phyloP scores from a whole-genome alignment of 2,329 filamentous ascomycete species.

The Plenodomus lindquistii region DNA sequence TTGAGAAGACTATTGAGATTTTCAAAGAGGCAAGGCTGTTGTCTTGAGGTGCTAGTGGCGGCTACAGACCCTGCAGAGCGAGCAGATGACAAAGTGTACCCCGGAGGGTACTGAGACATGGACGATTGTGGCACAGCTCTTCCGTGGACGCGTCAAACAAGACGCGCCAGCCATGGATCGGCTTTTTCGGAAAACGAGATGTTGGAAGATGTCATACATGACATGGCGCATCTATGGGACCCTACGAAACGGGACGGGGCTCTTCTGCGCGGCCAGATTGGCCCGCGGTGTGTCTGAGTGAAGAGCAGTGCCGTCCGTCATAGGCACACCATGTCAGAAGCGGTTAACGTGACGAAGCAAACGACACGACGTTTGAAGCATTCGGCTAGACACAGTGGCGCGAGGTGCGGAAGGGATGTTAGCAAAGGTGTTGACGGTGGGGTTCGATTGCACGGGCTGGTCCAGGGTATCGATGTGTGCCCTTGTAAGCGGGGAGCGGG shows the following conservation, averaged over 20 bases:
- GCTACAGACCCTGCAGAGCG: slow-evolving; percentile 33
- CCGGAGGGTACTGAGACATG: slow-evolving; percentile 38
- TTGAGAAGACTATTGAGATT: slow-evolving; percentile 14
- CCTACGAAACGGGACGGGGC: neutral
- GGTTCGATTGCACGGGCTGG: slow-evolving; percentile 42
- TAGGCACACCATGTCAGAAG: slow-evolving; percentile 10
- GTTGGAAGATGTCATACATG: neutral
- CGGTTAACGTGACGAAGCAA: slow-evolving; percentile 19
- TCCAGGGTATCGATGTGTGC: slow-evolving; percentile 23
- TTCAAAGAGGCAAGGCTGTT: slow-evolving; percentile 3
- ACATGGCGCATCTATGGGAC: slow-evolving; percentile 1
- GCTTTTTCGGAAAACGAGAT: neutral
- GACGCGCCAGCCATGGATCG: slow-evolving; percentile 10
- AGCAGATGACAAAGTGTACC: slow-evolving; percentile 37
- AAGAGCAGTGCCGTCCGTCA: neutral
- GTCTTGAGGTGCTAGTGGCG: slow-evolving; percentile 10
- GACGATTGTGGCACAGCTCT: slow-evolving; percentile 33
- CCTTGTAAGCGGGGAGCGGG: slow-evolving; percentile 39
- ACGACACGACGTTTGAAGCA: slow-evolving; percentile 38
- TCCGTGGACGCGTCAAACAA: slow-evolving; percentile 28
- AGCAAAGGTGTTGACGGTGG: slow-evolving; percentile 35
- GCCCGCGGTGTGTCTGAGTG: neutral
- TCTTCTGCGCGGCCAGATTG: neutral
- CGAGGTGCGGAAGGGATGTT: slow-evolving; percentile 42
- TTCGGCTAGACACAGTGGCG: slow-evolving; percentile 33